Base-by-base conservation (phyloP, 2,329 filamentous ascomycete species). In the Pyrenochaeta sp. region DNA sequence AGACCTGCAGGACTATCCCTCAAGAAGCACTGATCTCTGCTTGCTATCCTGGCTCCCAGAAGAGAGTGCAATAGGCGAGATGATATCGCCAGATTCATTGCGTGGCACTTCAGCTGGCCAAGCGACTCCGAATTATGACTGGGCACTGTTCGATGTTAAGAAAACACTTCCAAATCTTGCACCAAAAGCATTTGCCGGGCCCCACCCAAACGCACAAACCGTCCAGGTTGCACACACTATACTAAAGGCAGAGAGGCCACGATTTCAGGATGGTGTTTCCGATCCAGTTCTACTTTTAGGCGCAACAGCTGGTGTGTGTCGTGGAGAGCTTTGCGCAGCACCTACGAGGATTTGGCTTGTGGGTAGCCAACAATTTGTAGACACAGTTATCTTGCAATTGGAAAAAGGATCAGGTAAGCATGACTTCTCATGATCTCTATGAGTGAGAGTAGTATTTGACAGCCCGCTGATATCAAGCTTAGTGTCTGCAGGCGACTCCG, bases 401-500 rank as follows among this genome's bases (percentile, higher is more conserved):
- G 34, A 44, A 19, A 9, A 44, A 7, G 34, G 34, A n/a, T 11
- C n/a, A 3, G 32, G 41, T 38, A 38, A 23, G 34, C 20, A n/a
- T n/a, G n/a, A n/a, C n/a, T n/a, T n/a, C n/a, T 23, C 24, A 23
- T 15, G 13, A 9, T 10, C 8, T 7, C 7, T 22, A n/a, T 4
- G 7, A 5, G 11, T n/a, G 18, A 5, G 14, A 7, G 6, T 17
- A 9, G 3, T 14, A 10, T 19, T 6, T 14, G n/a, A n/a, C n/a
- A n/a, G n/a, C n/a, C n/a, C n/a, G 7, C 5, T 10, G 19, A 9
- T 22, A 22, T 11, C 15, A 3, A 6, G 3, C 14, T 8, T 31
- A 46, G 42, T 46, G 18, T n/a, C 15, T 8, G 18, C 32, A 19
- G 43, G 43, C 4, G 43, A 47, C 27, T 47, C 43, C 3, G 43